Evolutionary conservation across 257 asterid species (phyloP).

Genomic region (Anisodus tanguticus): DNA sequence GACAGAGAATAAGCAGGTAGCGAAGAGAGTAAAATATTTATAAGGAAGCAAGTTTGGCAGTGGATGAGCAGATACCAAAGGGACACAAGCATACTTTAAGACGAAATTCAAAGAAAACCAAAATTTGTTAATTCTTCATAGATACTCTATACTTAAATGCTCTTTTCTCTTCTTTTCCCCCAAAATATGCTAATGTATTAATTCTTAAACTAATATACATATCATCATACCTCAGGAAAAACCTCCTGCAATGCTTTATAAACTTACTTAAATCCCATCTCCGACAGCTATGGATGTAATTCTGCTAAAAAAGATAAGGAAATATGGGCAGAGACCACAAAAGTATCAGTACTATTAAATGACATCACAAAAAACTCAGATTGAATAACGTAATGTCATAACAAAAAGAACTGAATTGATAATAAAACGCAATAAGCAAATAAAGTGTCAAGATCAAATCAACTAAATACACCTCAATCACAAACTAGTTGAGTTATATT

Average conservation of each 20-base stretch:
- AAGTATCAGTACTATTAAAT: background rate
- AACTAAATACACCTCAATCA: background rate
- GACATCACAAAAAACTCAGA: background rate
- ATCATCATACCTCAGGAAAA: conserved; percentile 48
- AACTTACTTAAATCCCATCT: conserved; percentile 48
- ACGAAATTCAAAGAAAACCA: background rate
- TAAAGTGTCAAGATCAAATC: background rate
- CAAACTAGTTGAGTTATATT: background rate
- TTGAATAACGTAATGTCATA: background rate
- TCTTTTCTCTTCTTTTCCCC: background rate
- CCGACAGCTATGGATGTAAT: conserved; percentile 11
- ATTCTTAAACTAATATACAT: background rate
- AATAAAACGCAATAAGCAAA: background rate
- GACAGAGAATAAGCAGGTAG: background rate
- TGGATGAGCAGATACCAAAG: background rate
- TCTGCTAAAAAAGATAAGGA: conserved; percentile 22
- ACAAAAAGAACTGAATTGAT: background rate
- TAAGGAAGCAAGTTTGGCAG: background rate
- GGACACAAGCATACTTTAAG: background rate
- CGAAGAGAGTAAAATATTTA: background rate
- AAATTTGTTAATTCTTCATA: background rate
- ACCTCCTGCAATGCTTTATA: conserved; percentile 42
- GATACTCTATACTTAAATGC: background rate
- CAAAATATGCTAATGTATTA: background rate
- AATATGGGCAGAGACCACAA: background rate